Base-by-base conservation (phyloP, 352 stramenopile species). In the Achlya hypogyna region DNA sequence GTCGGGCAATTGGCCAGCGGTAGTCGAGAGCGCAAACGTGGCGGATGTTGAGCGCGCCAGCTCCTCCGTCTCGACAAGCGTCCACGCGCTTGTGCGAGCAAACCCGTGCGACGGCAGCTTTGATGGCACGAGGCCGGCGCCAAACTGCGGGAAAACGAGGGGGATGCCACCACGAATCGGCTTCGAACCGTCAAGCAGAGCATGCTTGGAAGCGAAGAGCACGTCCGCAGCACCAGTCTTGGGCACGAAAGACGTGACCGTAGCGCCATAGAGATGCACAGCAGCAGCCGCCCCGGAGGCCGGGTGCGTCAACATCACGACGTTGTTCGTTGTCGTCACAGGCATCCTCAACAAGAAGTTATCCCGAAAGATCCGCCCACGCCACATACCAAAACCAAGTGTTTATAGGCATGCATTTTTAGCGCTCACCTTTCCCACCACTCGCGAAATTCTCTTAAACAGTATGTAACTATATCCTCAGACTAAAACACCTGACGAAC, bases 61-160 rank as follows among this genome's bases (percentile, higher is more conserved):
- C 40, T 53, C 71, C 31, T 67, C 60, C 29, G 60, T 43, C n/a
- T 67, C 60, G 16, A 67, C 60, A 32, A 91, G 73, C 62, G 74
- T 76, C 85, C 85, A 93, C 31, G 72, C 82, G 29, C 75, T 78
- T 5, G 76, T 88, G 40, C 96, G 88, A 35, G 93, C 86, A 74
- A 98, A 98, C 31, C 96, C 96, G 79, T 99, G 96, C 71, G 96
- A 95, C 0, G 89, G 88, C 69, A 97, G 96, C 8, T 79, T 82
- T n/a, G 77, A 64, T 6, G 81, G 84, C 27, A 69, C 47, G 22
- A 69, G 40, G 10, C 43, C 71, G 40, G 74, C 77, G 62, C 94
- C 95, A 74, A 99, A 99, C 54, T 98, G 88, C 34, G 96, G 96
- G 78, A 98, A 99, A 42, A 98, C 94, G 23, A 99, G 73, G 34